Conservation (phyloP, 129 eudicot species). For the Artemisia annua region DNA sequence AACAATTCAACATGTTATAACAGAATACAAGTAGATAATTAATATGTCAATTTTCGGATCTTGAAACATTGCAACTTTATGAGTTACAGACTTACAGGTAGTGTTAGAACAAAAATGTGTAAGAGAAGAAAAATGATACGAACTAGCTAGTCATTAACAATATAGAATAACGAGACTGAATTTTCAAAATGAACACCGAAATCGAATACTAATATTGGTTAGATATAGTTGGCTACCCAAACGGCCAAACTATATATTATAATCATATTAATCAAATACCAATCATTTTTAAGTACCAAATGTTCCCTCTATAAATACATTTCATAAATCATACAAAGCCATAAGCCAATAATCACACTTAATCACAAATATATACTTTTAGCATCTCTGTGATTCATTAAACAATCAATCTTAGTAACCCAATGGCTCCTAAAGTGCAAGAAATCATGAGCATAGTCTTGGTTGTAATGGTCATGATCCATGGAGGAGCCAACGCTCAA, state of each 20-base stretch:
- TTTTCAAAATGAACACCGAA: no score
- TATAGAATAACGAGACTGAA: no score
- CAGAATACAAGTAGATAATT: neutral
- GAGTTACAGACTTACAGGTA: no score
- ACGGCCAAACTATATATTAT: conserved; percentile 23
- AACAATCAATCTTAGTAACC: neutral
- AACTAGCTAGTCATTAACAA: no score
- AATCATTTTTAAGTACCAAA: neutral
- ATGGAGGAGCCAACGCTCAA: conserved; percentile 46
- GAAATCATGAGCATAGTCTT: conserved; percentile 31
- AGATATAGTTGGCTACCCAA: conserved; percentile 32
- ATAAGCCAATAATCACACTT: conserved; percentile 21
- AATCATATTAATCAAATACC: conserved; percentile 3
- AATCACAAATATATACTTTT: neutral
- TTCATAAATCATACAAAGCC: conserved; percentile 2
- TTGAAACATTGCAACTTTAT: neutral
- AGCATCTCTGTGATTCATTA: neutral
- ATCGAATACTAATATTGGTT: no score
- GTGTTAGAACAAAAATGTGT: no score
- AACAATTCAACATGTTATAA: neutral
- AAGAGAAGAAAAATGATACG: no score
- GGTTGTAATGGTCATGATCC: conserved; percentile 35
- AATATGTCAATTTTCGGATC: neutral
- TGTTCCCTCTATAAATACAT: conserved; percentile 28
- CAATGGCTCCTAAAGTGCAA: conserved; percentile 41